Conservation (phyloP, 1,284 basidiomycete genomes). For the Leccinum fallax region DNA sequence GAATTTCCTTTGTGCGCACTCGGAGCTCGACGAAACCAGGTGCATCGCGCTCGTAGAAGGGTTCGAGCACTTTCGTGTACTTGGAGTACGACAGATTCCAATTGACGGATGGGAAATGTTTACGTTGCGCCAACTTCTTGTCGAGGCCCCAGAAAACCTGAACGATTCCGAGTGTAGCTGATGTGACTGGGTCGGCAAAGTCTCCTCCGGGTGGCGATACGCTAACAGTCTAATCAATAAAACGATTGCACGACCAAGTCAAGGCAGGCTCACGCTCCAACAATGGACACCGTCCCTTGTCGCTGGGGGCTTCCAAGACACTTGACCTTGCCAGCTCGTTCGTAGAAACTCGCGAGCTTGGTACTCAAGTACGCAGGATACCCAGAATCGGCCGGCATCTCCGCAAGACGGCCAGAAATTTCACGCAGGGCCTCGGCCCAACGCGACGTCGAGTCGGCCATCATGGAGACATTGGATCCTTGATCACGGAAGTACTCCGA, state of each 20-base stretch:
- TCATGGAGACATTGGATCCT: constrained; percentile 98
- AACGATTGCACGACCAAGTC: constrained; percentile 1
- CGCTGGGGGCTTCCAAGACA: constrained; percentile 91
- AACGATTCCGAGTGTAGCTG: constrained; percentile 96
- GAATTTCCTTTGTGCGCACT: constrained; percentile 90
- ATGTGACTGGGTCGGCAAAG: constrained; percentile 98
- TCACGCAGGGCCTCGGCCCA: constrained; percentile 99
- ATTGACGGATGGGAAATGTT: constrained; percentile 99
- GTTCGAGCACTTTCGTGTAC: constrained; percentile 94
- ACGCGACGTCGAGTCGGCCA: constrained; percentile 99
- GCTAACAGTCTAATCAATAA: constrained; percentile 43
- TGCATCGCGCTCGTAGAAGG: constrained; percentile 89
- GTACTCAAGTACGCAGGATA: constrained; percentile 98
- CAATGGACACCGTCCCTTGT: constrained; percentile 95
- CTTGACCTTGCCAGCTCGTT: constrained; percentile 96
- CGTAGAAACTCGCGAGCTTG: constrained; percentile 98
- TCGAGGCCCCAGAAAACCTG: constrained; percentile 98
- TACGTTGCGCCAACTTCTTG: constrained; percentile 96
- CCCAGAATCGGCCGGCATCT: constrained; percentile 99
- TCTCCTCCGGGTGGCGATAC: constrained; percentile 99
- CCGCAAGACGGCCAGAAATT: constrained; percentile 98
- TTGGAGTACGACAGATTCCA: constrained; percentile 99
- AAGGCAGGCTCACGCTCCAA: constrained; percentile 83
- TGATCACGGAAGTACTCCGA: constrained; percentile 99
- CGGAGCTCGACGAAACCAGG: constrained; percentile 95